These are phyloP conservation scores for Penicillium chermesinum DNA, from an alignment of 495 filamentous ascomycete species.

Conservation along the genomic window DNA sequence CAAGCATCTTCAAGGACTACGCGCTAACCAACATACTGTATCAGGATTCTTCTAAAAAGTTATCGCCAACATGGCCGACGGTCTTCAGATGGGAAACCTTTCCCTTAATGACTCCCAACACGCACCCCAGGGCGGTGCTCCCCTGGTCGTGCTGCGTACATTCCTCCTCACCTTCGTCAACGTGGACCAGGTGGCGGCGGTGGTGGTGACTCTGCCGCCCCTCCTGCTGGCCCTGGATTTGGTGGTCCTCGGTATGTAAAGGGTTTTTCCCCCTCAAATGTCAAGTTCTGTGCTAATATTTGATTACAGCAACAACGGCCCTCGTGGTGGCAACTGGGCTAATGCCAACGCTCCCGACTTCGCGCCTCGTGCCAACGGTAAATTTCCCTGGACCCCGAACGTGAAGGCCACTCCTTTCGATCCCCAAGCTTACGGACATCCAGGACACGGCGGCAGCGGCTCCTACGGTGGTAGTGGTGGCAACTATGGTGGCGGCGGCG, in stretches of 20 bases:
- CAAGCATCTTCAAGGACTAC: conserved; percentile 3
- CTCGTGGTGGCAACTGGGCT: conserved; percentile 67
- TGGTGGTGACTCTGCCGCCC: conserved; percentile 36
- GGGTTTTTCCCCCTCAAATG: conserved; percentile 6
- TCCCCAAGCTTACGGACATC: conserved; percentile 63
- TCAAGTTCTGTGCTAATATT: conserved; percentile 2
- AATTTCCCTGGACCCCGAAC: conserved; percentile 35
- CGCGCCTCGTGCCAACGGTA: conserved; percentile 54
- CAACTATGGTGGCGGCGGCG: conserved; percentile 33
- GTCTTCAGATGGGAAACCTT: conserved; percentile 86
- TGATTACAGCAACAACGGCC: conserved; percentile 27
- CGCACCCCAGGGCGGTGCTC: conserved; percentile 40
- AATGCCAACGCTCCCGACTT: conserved; percentile 61
- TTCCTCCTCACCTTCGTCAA: conserved; percentile 87
- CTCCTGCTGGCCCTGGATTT: conserved; percentile 28
- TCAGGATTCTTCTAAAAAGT: conserved; percentile 8
- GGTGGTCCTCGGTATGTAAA: conserved; percentile 37
- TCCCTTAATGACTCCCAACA: conserved; percentile 69
- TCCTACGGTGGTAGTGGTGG: conserved; percentile 45
- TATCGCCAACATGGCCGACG: conserved; percentile 77
- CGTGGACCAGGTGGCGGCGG: conserved; percentile 40
- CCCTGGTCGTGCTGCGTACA: conserved; percentile 72
- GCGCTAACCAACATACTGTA: conserved; percentile 11
- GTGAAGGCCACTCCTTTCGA: conserved; percentile 49
- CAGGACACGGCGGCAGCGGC: conserved; percentile 44